Base-by-base conservation (phyloP, 352 stramenopile species). In the Aphanomyces astaci region DNA sequence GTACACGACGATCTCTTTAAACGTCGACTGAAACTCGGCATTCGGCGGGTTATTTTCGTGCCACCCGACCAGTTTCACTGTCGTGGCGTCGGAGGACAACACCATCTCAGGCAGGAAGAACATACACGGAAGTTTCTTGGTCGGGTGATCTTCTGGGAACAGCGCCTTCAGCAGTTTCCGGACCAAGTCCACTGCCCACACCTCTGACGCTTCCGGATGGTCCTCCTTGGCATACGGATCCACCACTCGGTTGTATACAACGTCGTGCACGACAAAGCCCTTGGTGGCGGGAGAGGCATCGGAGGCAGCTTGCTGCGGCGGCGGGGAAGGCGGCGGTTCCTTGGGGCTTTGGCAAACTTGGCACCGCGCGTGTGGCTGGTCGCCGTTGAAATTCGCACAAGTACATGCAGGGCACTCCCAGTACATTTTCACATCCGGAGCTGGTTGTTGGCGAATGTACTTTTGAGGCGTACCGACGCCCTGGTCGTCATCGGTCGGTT, bases 1-100 rank as follows among this genome's bases (percentile, higher is more conserved):
- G 64, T 96, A 98, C 4, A 98, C 93, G 17, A 99, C 79, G 46
- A 99, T 89, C 78, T 99, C 97, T 71, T 99, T 99, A 53, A 99
- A 92, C 0, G 95, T 98, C 25, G 77, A 68, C 33, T 93, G 79
- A 49, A 87, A 88, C 31, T 94, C 82, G 19, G 89, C 89, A 39
- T 91, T 84, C 66, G 88, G 85, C 22, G 76, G 79, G 2, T 84
- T 82, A 66, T 83, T 70, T 32, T 94, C 84, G 10, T 89, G 74
- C 27, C 27, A 45, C 0, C 82, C 87, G 30, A 95, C 72, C 17
- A 94, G 64, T 24, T 73, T 73, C 5, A 94, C 82, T 1, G 73
- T 64, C 28, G 59, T 76, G n/a, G 82, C 77, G 54, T 73, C 74
- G n/a, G 73, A 69, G 33, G 71, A 56, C 10, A 92, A 55, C 2